Evolutionary conservation across 2,329 filamentous ascomycete genomes (phyloP), one percentile per base, ranked within the genome.

Genomic region (Colletotrichum tofieldiae): DNA sequence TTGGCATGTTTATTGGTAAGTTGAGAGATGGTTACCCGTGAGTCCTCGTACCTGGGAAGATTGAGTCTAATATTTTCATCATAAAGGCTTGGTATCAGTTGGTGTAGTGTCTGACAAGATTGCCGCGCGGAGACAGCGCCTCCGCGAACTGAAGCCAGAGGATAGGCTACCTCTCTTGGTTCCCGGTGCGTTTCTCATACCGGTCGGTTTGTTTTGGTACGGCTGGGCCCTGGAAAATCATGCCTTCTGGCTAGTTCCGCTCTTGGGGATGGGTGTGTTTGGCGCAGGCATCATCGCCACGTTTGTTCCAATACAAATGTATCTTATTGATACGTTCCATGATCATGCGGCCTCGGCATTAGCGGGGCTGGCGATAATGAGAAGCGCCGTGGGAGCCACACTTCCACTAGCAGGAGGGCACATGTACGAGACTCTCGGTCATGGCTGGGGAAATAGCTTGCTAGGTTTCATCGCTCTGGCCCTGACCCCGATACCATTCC

Each of bases 351-450:
- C 86, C n/a, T 84, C 81, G 0, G 85, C 86, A 0, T 86, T 93
- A 1, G 92, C 92, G 0, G 91, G 91, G 1, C 92, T 86, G 73
- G 89, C 90, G 0, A 86, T 93, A 1, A 79, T 92, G 16, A 82
- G 91, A 18, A 85, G 82, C 11, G 78, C 91, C 0, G 74, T 59
- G 23, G 76, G 71, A 18, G 76, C 75, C 0, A 51, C 75, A 1
- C 51, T 77, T 8, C 74, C 75, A 5, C 67, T 77, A 32, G 73
- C 70, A 9, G 75, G 69, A 0, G 47, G 65, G 11, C 52, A 73
- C 3, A 60, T 77, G 72, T 76, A 74, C 41, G 52, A 74, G 6
- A 56, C 62, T 6, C 54, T 77, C 35, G 76, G 72, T 1, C 63
- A 73, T 1, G 75, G 76, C 26, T 77, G 75, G 76, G 76, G 75